Conservation (phyloP, 257 asterid species). For the Avicennia marina region DNA sequence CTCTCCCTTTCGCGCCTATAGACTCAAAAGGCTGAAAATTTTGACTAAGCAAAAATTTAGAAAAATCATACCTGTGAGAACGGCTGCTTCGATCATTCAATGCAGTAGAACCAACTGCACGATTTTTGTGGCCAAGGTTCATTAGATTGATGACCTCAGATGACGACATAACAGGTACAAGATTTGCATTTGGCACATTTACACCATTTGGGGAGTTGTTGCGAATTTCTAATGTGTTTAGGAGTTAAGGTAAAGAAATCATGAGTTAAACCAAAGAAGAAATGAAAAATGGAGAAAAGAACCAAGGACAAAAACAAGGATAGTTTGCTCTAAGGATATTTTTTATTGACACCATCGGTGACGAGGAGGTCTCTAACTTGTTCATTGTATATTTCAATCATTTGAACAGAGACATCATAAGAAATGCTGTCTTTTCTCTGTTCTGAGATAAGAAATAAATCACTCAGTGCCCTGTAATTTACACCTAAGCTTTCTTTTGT, state of each 20-base stretch:
- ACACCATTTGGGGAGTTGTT: conserved; percentile 56
- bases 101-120: conserved; percentile 73
- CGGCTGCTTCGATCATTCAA: conserved; percentile 77
- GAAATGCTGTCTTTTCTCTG: conserved; percentile 64
- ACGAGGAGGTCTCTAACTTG: conserved; percentile 86
- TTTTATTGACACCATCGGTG: conserved; percentile 52
- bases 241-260: conserved; percentile 39
- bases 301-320: not conserved
- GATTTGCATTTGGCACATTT: conserved; percentile 65
- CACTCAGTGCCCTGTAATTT: conserved; percentile 75
- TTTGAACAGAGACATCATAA: conserved; percentile 79
- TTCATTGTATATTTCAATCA: conserved; percentile 92
- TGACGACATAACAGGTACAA: conserved; percentile 58
- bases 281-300: not conserved
- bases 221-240: conserved; percentile 59
- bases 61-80: conserved; percentile 66
- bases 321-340: conserved; percentile 45
- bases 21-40: too few species aligned
- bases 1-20: too few species aligned
- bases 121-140: conserved; percentile 77
- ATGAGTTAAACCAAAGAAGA: not conserved
- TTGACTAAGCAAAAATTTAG: not conserved
- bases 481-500: conserved; percentile 69
- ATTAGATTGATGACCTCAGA: conserved; percentile 64
- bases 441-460: conserved; percentile 67